Evolutionary conservation across 139 green algal species (phyloP).

Genomic region (Chlamydomonas applanata): DNA sequence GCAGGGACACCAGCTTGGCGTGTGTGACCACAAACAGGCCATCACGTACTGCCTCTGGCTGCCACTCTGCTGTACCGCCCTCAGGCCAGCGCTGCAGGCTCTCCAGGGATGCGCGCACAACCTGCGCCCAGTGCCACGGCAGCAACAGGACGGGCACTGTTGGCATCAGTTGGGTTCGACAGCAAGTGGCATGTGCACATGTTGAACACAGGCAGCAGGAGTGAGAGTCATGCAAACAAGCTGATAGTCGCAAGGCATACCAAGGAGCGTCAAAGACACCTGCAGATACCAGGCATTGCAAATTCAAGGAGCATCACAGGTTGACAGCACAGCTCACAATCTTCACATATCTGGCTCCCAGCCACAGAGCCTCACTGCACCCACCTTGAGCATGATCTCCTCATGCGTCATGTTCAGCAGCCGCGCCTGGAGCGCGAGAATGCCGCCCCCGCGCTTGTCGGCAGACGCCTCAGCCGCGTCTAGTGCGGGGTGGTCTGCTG

Average conservation of each 20-base stretch:
- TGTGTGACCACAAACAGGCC: slow-evolving; percentile 54
- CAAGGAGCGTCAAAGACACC: background rate
- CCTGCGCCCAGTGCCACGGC: too few species aligned
- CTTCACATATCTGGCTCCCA: too few species aligned
- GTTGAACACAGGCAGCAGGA: too few species aligned
- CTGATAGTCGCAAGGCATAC: background rate
- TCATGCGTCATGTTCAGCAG: slow-evolving; percentile 47
- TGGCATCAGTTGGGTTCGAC: too few species aligned
- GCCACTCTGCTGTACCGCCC: background rate
- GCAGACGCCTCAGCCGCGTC: slow-evolving; percentile 18
- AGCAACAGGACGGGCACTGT: too few species aligned
- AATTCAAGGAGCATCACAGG: too few species aligned
- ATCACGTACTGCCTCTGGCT: slow-evolving; percentile 28
- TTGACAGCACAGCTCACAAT: too few species aligned
- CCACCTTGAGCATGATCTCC: slow-evolving; percentile 27
- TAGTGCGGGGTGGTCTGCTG: slow-evolving; percentile 45
- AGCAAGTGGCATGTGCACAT: too few species aligned
- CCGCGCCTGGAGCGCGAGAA: slow-evolving; percentile 23
- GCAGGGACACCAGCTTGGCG: slow-evolving; percentile 46
- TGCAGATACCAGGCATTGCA: too few species aligned
- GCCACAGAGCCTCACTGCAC: background rate
- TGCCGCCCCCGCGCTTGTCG: slow-evolving; percentile 28
- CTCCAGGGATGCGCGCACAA: background rate
- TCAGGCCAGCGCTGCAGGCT: background rate
- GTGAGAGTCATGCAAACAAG: too few species aligned